phyloP scores from a whole-genome alignment of 768 basidiomycete genomes.

The Crassisporium funariophilum region DNA sequence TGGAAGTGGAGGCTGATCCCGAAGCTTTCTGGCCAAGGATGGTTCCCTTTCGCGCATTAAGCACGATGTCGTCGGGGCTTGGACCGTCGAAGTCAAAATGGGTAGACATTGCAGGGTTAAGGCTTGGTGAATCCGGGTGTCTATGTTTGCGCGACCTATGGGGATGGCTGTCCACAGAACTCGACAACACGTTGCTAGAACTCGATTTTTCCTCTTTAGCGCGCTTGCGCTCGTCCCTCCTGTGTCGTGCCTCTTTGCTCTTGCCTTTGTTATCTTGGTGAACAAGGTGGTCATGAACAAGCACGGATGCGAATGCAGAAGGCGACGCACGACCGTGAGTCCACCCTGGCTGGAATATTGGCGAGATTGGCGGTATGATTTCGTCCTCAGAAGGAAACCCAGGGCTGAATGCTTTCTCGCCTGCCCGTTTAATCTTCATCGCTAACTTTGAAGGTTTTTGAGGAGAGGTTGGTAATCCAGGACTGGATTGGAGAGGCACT shows the following conservation, averaged over 20 bases:
- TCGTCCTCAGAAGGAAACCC: conserved; percentile 37
- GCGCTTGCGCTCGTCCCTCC: conserved; percentile 31
- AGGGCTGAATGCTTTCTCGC: conserved; percentile 36
- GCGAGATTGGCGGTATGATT: conserved; percentile 40
- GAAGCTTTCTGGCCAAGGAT: conserved; percentile 26
- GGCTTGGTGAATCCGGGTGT: conserved; percentile 13
- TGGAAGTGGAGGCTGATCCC: conserved; percentile 19
- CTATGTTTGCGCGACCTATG: conserved; percentile 28
- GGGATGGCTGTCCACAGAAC: conserved; percentile 22
- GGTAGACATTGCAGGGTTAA: conserved; percentile 38
- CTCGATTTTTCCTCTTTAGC: conserved; percentile 13
- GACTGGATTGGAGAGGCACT: conserved; percentile 39
- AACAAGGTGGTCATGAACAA: conserved; percentile 55
- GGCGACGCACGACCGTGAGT: conserved; percentile 69
- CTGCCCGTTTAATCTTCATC: conserved; percentile 66
- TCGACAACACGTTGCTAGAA: conserved; percentile 4
- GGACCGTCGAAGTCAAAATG: conserved; percentile 76
- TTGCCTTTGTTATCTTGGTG: conserved; percentile 35
- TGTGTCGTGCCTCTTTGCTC: conserved; percentile 29
- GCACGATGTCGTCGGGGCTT: conserved; percentile 90
- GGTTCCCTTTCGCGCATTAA: conserved; percentile 79
- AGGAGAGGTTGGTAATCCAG: conserved; percentile 24
- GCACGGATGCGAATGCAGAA: conserved; percentile 75
- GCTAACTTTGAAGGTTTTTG: conserved; percentile 72
- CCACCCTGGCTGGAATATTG: conserved; percentile 60